phyloP scores from a whole-genome alignment of 2,329 filamentous ascomycete genomes.

The Cladosporium colombiae region DNA sequence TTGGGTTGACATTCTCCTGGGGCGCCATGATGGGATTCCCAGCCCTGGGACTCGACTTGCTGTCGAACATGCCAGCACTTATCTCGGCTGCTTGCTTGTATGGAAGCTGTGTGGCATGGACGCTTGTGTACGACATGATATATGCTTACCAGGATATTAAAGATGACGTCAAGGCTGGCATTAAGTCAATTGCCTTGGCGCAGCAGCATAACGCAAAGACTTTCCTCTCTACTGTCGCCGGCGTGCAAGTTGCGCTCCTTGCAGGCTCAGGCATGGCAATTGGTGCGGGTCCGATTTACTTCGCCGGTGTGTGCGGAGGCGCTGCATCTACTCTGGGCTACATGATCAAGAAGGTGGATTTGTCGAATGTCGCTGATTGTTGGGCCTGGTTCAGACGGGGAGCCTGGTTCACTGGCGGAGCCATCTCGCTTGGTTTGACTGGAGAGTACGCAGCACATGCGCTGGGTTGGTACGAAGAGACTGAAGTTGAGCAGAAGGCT shows the following conservation, averaged over 20 bases:
- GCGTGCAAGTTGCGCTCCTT: constrained; percentile 68
- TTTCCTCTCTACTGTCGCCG: constrained; percentile 69
- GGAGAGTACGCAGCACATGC: constrained; percentile 51
- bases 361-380: constrained; percentile 59
- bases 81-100: constrained; percentile 71
- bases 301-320: constrained; percentile 59
- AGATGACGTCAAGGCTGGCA: constrained; percentile 81
- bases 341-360: constrained; percentile 61
- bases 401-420: constrained; percentile 62
- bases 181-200: constrained; percentile 83
- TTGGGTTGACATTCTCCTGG: constrained; percentile 86
- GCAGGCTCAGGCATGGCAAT: constrained; percentile 67
- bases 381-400: constrained; percentile 68
- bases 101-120: constrained; percentile 80
- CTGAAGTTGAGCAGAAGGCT: background rate
- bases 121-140: constrained; percentile 86
- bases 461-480: constrained; percentile 21
- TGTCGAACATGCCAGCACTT: constrained; percentile 63
- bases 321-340: constrained; percentile 55
- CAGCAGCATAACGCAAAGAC: constrained; percentile 77
- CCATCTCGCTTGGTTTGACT: constrained; percentile 56
- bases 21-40: constrained; percentile 87
- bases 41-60: constrained; percentile 74
- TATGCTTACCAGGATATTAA: constrained; percentile 91
- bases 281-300: constrained; percentile 61